Conservation (phyloP, 2,329 filamentous ascomycete genomes). For the Cercospora janseana region DNA sequence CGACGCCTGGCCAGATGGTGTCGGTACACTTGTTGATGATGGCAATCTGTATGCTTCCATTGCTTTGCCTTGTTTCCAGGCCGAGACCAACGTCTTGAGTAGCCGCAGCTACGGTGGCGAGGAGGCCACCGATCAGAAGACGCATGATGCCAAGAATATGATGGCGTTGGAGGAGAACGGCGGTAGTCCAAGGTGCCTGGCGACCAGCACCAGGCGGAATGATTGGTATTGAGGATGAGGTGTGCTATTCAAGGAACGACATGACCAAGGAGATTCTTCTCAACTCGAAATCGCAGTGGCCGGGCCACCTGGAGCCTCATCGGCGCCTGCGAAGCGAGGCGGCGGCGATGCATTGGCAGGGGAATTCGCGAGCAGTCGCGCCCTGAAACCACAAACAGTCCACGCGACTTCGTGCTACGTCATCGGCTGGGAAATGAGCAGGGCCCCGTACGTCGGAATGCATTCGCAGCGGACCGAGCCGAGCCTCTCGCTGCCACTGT, state of each 20-base stretch:
- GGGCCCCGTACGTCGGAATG: conserved; percentile 1
- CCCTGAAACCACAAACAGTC: not conserved
- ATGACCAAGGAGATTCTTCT: not conserved
- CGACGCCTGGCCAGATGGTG: conserved; percentile 72
- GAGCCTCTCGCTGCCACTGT: too few species aligned
- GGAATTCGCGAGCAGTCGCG: conserved; percentile 7
- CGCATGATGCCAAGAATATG: conserved; percentile 5
- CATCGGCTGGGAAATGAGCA: not conserved
- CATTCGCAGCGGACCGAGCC: not conserved
- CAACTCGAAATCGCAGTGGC: not conserved
- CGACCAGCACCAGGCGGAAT: conserved; percentile 10
- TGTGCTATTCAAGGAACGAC: not conserved
- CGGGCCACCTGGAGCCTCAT: not conserved
- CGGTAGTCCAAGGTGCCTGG: conserved; percentile 4
- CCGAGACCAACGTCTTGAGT: not conserved
- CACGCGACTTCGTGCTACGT: conserved; percentile 1
- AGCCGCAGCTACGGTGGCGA: not conserved
- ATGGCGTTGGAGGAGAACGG: not conserved
- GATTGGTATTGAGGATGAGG: conserved; percentile 5
- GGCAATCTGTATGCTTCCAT: conserved; percentile 52
- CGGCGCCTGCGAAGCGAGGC: conserved; percentile 11
- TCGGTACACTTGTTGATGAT: conserved; percentile 71
- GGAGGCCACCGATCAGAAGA: not conserved
- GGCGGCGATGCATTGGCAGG: not conserved
- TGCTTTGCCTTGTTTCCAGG: conserved; percentile 3